Percentiles rank a stretch among this genome's conserved stretches.
phyloP scores from a whole-genome alignment of 306 rosid species.

The Acacia confusa region DNA sequence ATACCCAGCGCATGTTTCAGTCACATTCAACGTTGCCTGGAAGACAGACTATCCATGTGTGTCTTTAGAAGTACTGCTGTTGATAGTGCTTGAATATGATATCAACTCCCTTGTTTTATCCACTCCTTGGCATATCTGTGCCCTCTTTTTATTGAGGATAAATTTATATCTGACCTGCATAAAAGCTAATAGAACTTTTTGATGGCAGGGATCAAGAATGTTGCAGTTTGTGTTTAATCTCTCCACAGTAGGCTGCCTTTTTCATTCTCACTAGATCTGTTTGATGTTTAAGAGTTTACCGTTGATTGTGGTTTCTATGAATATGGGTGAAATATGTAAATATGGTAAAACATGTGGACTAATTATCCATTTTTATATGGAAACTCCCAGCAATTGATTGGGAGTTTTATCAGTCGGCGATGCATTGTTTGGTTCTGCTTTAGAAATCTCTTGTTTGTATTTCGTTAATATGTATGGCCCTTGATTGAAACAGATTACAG shows the following conservation, averaged over 20 bases:
- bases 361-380: not conserved
- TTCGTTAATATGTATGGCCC: conserved; percentile 22
- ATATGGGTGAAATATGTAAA: conserved; percentile 10
- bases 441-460: conserved; percentile 17
- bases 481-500: conserved; percentile 71
- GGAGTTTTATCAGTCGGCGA: not conserved
- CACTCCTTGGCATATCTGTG: conserved; percentile 15
- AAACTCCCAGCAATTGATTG: conserved; percentile 17
- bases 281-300: not conserved
- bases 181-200: not conserved
- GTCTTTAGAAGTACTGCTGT: not conserved
- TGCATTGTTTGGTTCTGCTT: conserved; percentile 6
- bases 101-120: not conserved
- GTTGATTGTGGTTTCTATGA: not conserved
- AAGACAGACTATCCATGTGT: not conserved
- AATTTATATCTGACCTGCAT: not conserved
- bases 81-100: conserved; percentile 1
- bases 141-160: not conserved
- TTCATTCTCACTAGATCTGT: not conserved
- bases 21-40: conserved; percentile 13
- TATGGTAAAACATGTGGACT: not conserved
- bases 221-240: not conserved
- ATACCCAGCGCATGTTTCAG: not conserved
- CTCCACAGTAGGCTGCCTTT: not conserved
- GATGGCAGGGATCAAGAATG: not conserved